These are phyloP conservation scores for Pueraria montana DNA, from an alignment of 306 rosid genomes.

Conservation along the genomic window DNA sequence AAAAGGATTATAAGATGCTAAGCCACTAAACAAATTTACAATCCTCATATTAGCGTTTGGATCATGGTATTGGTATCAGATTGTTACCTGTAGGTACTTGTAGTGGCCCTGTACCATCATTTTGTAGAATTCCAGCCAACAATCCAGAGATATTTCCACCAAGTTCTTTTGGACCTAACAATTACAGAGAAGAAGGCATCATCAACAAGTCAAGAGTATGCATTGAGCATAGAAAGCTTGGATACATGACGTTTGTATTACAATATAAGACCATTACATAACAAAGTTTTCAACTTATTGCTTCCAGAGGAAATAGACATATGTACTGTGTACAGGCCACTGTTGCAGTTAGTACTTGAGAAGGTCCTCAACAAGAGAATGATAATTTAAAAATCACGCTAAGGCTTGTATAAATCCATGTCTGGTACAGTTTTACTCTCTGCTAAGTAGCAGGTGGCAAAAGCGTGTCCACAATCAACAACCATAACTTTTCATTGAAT, in stretches of 20 bases:
- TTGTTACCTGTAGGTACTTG: constrained; percentile 60
- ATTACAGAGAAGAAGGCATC: constrained; percentile 46
- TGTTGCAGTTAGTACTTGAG: constrained; percentile 29
- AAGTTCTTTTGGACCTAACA: constrained; percentile 49
- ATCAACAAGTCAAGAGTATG: constrained; percentile 21
- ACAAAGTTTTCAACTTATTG: not conserved
- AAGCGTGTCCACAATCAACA: not conserved
- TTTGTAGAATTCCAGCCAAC: constrained; percentile 55
- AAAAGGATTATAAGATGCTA: constrained; percentile 14
- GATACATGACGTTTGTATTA: constrained; percentile 9
- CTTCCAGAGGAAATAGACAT: constrained; percentile 39
- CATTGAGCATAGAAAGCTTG: not conserved
- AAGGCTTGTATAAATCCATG: constrained; percentile 13
- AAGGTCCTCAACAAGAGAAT: constrained; percentile 7
- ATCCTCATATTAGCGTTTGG: constrained; percentile 16
- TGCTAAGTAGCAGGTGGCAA: not conserved
- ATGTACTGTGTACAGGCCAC: constrained; percentile 8
- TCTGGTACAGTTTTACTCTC: not conserved
- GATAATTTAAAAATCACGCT: constrained; percentile 5
- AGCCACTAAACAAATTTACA: constrained; percentile 11
- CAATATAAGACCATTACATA: constrained; percentile 7
- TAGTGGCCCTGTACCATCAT: constrained; percentile 52
- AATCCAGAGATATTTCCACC: constrained; percentile 54
- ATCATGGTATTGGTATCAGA: constrained; percentile 35
- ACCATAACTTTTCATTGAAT: not conserved